Conservation (phyloP, 2,329 filamentous ascomycete genomes). For the Dactylonectria macrodidyma region DNA sequence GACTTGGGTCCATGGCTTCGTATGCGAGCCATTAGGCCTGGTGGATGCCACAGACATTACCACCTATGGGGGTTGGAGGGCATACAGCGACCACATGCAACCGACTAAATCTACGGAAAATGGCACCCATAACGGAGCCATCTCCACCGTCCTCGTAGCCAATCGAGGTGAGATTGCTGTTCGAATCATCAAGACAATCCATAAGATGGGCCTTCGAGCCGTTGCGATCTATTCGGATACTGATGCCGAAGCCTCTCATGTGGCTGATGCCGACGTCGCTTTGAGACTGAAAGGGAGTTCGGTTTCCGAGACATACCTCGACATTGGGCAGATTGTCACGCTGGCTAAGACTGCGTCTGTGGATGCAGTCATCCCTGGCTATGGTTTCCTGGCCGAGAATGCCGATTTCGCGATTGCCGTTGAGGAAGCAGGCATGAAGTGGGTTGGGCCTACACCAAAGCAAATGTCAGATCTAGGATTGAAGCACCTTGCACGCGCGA, state of each 20-base stretch:
- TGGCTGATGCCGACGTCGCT: constrained; percentile 76
- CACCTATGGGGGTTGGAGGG: constrained; percentile 50
- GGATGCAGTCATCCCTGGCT: constrained; percentile 76
- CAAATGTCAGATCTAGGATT: constrained; percentile 56
- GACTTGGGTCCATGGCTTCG: constrained; percentile 54
- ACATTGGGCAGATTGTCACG: constrained; percentile 72
- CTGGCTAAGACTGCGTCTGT: constrained; percentile 65
- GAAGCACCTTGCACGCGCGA: constrained; percentile 56
- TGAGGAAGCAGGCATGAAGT: constrained; percentile 68
- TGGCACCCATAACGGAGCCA: not conserved
- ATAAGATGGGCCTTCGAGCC: constrained; percentile 76
- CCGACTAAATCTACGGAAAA: not conserved
- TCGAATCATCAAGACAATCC: constrained; percentile 78
- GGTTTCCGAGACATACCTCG: constrained; percentile 70
- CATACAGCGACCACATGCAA: constrained; percentile 39
- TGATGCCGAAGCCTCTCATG: constrained; percentile 78
- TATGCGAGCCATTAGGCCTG: constrained; percentile 55
- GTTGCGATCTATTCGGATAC: constrained; percentile 77
- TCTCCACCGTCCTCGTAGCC: constrained; percentile 70
- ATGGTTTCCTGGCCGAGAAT: constrained; percentile 78
- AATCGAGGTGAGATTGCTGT: constrained; percentile 77
- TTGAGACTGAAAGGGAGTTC: constrained; percentile 71
- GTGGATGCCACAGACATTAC: constrained; percentile 52
- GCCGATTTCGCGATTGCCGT: constrained; percentile 71
- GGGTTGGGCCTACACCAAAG: constrained; percentile 70